A percentile compares a stretch with the other conserved stretches of the same genome.
Evolutionary conservation across 139 green algal species (phyloP).

Genomic region (Medakamo hakoo): DNA sequence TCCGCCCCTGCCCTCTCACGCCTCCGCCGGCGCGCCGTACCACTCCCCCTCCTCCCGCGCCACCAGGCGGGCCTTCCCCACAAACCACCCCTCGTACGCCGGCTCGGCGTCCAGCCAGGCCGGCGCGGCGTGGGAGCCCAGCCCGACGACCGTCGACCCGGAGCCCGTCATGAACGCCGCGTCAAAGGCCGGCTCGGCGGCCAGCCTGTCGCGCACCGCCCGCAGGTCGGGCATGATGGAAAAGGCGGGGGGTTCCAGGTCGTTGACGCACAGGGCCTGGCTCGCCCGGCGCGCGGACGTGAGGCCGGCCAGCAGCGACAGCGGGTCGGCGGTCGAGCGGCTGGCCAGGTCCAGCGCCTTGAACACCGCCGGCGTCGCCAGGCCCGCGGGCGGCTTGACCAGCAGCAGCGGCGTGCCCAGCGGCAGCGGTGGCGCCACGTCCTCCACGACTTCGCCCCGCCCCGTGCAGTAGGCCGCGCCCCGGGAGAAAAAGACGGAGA

Average conservation of each 20-base stretch:
- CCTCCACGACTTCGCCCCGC: conserved; percentile 83
- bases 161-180: conserved; percentile 96
- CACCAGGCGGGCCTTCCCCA: conserved; percentile 57
- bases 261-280: conserved; percentile 65
- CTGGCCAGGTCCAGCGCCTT: conserved; percentile 69
- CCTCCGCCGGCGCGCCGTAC: conserved; percentile 33
- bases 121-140: conserved; percentile 46
- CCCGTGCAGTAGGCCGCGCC: conserved; percentile 94
- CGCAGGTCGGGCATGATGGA: conserved; percentile 69
- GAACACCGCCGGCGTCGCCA: conserved; percentile 84
- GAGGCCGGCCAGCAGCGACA: conserved; percentile 48
- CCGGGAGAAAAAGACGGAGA: conserved; percentile 85
- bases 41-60: conserved; percentile 37
- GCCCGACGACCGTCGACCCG: conserved; percentile 74
- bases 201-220: conserved; percentile 62
- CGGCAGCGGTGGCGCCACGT: conserved; percentile 62
- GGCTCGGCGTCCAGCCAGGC: conserved; percentile 32
- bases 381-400: conserved; percentile 72
- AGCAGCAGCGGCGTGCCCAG: conserved; percentile 75
- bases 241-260: conserved; percentile 89
- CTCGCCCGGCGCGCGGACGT: conserved; percentile 6
- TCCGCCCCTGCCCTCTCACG: conserved; percentile 10
- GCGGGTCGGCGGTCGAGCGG: conserved; percentile 58
- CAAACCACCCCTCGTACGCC: conserved; percentile 43
- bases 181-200: conserved; percentile 21